Base-by-base conservation (phyloP, 805 yeast genomes). In the Candida quercuum region DNA sequence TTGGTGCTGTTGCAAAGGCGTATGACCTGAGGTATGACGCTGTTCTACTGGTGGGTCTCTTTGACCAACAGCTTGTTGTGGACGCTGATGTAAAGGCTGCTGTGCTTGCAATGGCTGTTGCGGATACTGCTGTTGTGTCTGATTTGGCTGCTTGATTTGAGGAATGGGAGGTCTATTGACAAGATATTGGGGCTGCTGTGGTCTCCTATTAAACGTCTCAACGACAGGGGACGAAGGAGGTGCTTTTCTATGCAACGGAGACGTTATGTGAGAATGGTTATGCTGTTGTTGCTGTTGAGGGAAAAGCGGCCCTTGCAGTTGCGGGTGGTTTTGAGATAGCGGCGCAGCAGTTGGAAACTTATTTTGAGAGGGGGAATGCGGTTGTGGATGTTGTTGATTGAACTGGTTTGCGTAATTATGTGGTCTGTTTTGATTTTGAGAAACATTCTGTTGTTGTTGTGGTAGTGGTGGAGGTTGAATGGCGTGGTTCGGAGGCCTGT, bases 271-370 rank as follows among this genome's bases (percentile, higher is more conserved):
- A n/a, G n/a, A n/a, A n/a, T n/a, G n/a, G n/a, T n/a, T n/a, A n/a
- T n/a, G n/a, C n/a, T n/a, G n/a, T 20, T 41, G 51, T 22, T 33
- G 48, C 29, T 48, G 56, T 26, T 47, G 52, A 13, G 44, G 48
- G 7, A 11, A 11, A 22, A 11, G 24, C 24, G 24, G n/a, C n/a
- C n/a, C n/a, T n/a, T n/a, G n/a, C n/a, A n/a, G n/a, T n/a, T n/a
- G n/a, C n/a, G n/a, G n/a, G n/a, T n/a, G n/a, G n/a, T n/a, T n/a
- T n/a, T n/a, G n/a, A n/a, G n/a, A n/a, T n/a, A n/a, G n/a, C n/a
- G n/a, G n/a, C n/a, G n/a, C n/a, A n/a, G n/a, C n/a, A n/a, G n/a
- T n/a, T n/a, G n/a, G n/a, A n/a, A n/a, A n/a, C n/a, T n/a, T n/a
- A n/a, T n/a, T n/a, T n/a, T 37, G 35, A 12, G 32, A 35, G 16